Evolutionary conservation across 1,284 basidiomycete species (phyloP).

Genomic region (Moesziomyces aphidis): DNA sequence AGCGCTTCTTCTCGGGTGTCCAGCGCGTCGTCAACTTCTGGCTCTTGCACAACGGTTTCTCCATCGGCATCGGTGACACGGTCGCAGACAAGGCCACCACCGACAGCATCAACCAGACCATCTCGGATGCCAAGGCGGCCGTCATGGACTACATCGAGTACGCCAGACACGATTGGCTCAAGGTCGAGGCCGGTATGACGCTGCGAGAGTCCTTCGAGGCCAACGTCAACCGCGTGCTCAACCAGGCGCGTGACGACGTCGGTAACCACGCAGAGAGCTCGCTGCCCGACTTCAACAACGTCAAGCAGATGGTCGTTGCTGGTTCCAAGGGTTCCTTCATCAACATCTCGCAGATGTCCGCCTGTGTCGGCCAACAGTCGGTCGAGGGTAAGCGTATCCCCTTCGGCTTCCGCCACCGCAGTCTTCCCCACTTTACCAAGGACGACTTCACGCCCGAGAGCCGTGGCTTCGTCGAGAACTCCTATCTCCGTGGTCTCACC

Average conservation of each 20-base stretch:
- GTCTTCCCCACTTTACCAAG: constrained; percentile 96
- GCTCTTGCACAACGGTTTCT: constrained; percentile 99
- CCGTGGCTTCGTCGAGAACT: constrained; percentile 99
- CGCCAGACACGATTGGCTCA: constrained; percentile 64
- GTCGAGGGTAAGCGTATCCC: constrained; percentile 98
- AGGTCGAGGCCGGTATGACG: constrained; percentile 85
- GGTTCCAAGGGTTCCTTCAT: constrained; percentile 93
- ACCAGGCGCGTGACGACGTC: constrained; percentile 93
- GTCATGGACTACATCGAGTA: constrained; percentile 64
- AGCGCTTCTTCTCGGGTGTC: constrained; percentile 90
- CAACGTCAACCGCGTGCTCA: constrained; percentile 88
- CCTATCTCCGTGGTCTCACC: constrained; percentile 95
- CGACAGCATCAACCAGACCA: constrained; percentile 82
- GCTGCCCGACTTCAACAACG: constrained; percentile 98
- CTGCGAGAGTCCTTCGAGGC: constrained; percentile 98
- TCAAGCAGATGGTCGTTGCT: constrained; percentile 99
- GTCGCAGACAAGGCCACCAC: constrained; percentile 92
- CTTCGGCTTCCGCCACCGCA: constrained; percentile 96
- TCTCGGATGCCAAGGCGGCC: constrained; percentile 79
- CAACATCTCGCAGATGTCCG: constrained; percentile 99
- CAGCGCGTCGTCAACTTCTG: constrained; percentile 98
- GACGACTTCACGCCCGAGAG: constrained; percentile 98
- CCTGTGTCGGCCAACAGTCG: constrained; percentile 97
- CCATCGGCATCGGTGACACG: constrained; percentile 98
- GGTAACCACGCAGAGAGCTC: constrained; percentile 95